phyloP scores from a whole-genome alignment of 768 basidiomycete genomes.

The Leccinum longicurvipes region DNA sequence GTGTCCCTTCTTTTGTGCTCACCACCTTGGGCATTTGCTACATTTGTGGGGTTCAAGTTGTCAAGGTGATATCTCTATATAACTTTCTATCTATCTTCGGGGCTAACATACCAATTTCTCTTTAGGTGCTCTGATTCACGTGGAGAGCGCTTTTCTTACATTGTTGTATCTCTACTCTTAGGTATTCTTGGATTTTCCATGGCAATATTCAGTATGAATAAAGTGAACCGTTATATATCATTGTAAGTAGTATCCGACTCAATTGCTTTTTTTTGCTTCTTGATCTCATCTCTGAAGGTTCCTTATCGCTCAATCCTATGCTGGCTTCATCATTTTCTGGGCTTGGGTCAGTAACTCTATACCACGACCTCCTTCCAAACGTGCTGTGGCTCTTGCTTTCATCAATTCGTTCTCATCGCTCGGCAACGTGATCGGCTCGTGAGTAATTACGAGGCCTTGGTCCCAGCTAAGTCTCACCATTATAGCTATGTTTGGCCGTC shows the following conservation, averaged over 20 bases:
- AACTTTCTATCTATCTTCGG: neutral
- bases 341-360: conserved; percentile 56
- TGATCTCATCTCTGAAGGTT: conserved; percentile 44
- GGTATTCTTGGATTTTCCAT: conserved; percentile 71
- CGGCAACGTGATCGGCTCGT: conserved; percentile 84
- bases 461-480: conserved; percentile 4
- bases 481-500: conserved; percentile 63
- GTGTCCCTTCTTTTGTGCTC: conserved; percentile 71
- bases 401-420: conserved; percentile 80
- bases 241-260: conserved; percentile 39
- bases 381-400: conserved; percentile 81
- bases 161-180: conserved; percentile 45
- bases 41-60: conserved; percentile 49
- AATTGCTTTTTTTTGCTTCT: neutral
- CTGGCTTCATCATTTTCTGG: conserved; percentile 65
- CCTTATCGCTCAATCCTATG: conserved; percentile 71
- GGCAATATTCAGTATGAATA: conserved; percentile 60
- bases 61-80: conserved; percentile 39
- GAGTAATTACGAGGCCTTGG: conserved; percentile 29
- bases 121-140: conserved; percentile 65
- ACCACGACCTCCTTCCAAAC: conserved; percentile 80
- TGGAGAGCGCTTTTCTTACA: conserved; percentile 72
- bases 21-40: conserved; percentile 63
- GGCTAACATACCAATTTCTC: neutral
- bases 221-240: conserved; percentile 59